Evolutionary conservation across 2,329 filamentous ascomycete species (phyloP).

Genomic region (Venturia asperata): DNA sequence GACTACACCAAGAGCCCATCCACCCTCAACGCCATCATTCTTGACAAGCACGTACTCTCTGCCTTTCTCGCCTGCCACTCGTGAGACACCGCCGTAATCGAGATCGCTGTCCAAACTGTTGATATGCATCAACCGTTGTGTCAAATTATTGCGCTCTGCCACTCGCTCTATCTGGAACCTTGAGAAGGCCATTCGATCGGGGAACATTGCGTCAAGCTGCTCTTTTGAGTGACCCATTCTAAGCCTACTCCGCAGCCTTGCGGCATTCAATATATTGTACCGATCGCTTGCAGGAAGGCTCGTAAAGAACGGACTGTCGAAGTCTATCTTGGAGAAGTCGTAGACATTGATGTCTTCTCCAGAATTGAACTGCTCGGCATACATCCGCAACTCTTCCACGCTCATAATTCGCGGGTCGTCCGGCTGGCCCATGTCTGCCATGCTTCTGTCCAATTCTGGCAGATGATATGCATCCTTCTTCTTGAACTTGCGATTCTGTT

Average conservation of each 20-base stretch:
- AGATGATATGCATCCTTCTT: constrained; percentile 95
- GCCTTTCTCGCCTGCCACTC: constrained; percentile 77
- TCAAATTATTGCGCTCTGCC: constrained; percentile 84
- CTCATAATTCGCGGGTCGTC: constrained; percentile 97
- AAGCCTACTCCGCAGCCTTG: constrained; percentile 75
- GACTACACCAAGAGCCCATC: constrained; percentile 92
- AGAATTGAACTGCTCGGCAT: constrained; percentile 82
- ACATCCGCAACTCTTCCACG: constrained; percentile 85
- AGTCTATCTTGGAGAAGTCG: constrained; percentile 98
- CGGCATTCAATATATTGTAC: constrained; percentile 96
- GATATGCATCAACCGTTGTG: constrained; percentile 88
- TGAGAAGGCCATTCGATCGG: constrained; percentile 94
- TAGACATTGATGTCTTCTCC: constrained; percentile 83
- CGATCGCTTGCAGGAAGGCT: constrained; percentile 83
- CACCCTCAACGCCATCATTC: constrained; percentile 89
- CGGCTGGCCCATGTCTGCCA: constrained; percentile 79
- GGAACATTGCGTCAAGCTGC: constrained; percentile 93
- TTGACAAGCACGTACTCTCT: constrained; percentile 94
- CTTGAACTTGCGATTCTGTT: constrained; percentile 65
- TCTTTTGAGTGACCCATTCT: constrained; percentile 97
- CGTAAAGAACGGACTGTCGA: constrained; percentile 90
- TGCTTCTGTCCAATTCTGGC: constrained; percentile 69
- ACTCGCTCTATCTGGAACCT: constrained; percentile 94
- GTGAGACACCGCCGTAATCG: constrained; percentile 56
- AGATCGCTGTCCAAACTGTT: constrained; percentile 80